A percentile compares a stretch with the other conserved stretches of the same genome.
phyloP scores from a whole-genome alignment of 345 rosid genomes.

The Erucastrum elatum region DNA sequence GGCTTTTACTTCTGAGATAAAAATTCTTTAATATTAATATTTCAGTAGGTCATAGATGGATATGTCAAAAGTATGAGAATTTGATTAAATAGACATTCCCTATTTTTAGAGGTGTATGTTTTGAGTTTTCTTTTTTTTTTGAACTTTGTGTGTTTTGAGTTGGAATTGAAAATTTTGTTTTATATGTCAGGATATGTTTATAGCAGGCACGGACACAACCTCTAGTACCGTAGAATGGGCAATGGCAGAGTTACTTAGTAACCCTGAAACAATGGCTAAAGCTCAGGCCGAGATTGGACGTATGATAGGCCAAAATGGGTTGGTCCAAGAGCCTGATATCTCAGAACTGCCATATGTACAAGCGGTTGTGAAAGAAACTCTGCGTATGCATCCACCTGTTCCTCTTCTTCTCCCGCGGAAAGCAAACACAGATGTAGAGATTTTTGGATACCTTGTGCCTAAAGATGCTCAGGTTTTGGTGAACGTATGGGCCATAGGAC shows the following conservation, averaged over 20 bases:
- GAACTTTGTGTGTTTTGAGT: constrained; percentile 1
- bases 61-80: neutral
- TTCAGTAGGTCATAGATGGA: neutral
- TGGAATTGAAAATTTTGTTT: constrained; percentile 41
- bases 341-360: constrained; percentile 35
- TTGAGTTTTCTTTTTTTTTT: neutral
- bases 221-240: constrained; percentile 43
- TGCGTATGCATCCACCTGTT: constrained; percentile 44
- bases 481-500: constrained; percentile 43
- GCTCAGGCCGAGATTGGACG: constrained; percentile 30
- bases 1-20: neutral
- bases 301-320: constrained; percentile 36
- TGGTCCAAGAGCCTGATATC: constrained; percentile 40
- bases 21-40: neutral
- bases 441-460: constrained; percentile 37
- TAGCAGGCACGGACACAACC: constrained; percentile 38
- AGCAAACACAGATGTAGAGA: constrained; percentile 31
- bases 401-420: constrained; percentile 44
- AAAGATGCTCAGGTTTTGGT: constrained; percentile 42
- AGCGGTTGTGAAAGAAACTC: constrained; percentile 46
- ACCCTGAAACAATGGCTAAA: constrained; percentile 24
- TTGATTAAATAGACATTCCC: neutral
- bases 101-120: neutral
- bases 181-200: constrained; percentile 40
- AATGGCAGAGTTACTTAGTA: constrained; percentile 36